Evolutionary conservation across 1,284 basidiomycete genomes (phyloP), one percentile per base, ranked within the genome.

Genomic region (Cryptococcus depauperatus): DNA sequence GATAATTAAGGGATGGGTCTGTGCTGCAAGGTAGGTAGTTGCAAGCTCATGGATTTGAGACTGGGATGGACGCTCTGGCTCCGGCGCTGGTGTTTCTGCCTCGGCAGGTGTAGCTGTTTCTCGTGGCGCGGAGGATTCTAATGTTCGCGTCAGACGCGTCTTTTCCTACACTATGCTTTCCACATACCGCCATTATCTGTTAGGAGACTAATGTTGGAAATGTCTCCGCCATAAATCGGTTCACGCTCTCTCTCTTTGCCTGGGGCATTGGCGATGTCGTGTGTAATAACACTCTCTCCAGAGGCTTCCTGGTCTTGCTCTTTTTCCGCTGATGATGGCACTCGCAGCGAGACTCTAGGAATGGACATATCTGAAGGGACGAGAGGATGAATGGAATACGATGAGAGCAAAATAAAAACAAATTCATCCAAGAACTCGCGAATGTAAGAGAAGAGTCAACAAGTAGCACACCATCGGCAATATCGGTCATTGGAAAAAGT

Each of bases 1-100:
- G 50, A 99, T 88, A 62, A 98, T 84, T 64, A 99, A 83, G 61
- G 91, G 86, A 70, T 98, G 95, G 1, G 92, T 96, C 72, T 99
- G 93, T 1, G 86, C 85, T 0, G 92, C 90, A 39, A 99, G 84
- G 70, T 98, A 98, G 35, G 70, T 69, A 11, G 66, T 69, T 10
- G 71, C 71, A 37, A 71, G 63, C 25, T 63, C 64, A 55, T 71
- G 70, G 16, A 73, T 58, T 39, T 69, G 62, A 35, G 59, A 42
- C 28, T 59, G 41, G 37, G 64, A 57, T 35, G 67, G 57, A 50
- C 66, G 53, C 38, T 57, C 61, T 4, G 49, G 48, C 13, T 55
- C 51, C 2, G 44, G 47, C 1, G 53, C 57, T 7, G 58, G 51
- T 13, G 57, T 58, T 3, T 35, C 41, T 16, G 50, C 49, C 21